Conservation (phyloP, 2,329 filamentous ascomycete species). For the Parastagonospora nodorum region DNA sequence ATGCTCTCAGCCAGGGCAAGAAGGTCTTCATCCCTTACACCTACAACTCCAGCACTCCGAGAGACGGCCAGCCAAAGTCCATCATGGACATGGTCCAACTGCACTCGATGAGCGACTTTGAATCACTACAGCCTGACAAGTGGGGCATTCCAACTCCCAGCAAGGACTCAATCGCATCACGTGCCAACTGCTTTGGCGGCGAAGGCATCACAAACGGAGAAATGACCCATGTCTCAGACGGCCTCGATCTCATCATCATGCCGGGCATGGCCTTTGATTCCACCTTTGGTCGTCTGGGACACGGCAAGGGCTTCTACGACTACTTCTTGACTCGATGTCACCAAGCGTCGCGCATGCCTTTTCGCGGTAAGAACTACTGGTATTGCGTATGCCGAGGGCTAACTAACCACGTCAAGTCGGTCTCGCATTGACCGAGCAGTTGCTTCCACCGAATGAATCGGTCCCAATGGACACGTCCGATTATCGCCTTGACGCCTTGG, state of each 20-base stretch:
- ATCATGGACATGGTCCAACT: slow-evolving; percentile 97
- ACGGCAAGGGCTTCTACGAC: slow-evolving; percentile 98
- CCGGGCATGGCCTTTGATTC: slow-evolving; percentile 92
- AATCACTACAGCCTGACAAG: slow-evolving; percentile 73
- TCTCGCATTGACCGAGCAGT: slow-evolving; percentile 83
- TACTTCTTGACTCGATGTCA: slow-evolving; percentile 82
- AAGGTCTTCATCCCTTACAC: slow-evolving; percentile 91
- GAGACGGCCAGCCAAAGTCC: slow-evolving; percentile 58
- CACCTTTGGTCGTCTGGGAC: slow-evolving; percentile 76
- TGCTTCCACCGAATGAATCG: slow-evolving; percentile 67
- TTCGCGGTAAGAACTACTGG: slow-evolving; percentile 60
- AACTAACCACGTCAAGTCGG: slow-evolving; percentile 63
- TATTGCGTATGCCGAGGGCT: slow-evolving; percentile 36
- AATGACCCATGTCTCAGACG: slow-evolving; percentile 33
- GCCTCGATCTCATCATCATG: slow-evolving; percentile 85
- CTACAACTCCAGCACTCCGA: slow-evolving; percentile 60
- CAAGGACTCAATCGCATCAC: slow-evolving; percentile 64
- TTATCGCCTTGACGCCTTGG: slow-evolving; percentile 76
- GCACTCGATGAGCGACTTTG: slow-evolving; percentile 74
- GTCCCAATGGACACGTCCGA: slow-evolving; percentile 80
- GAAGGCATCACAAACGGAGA: slow-evolving; percentile 53
- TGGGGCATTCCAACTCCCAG: slow-evolving; percentile 95
- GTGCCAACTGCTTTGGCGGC: slow-evolving; percentile 76
- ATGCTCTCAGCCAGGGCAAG: slow-evolving; percentile 79
- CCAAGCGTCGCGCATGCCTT: slow-evolving; percentile 57